Base-by-base conservation (phyloP, 306 rosid genomes). In the Cucumis cinereus region DNA sequence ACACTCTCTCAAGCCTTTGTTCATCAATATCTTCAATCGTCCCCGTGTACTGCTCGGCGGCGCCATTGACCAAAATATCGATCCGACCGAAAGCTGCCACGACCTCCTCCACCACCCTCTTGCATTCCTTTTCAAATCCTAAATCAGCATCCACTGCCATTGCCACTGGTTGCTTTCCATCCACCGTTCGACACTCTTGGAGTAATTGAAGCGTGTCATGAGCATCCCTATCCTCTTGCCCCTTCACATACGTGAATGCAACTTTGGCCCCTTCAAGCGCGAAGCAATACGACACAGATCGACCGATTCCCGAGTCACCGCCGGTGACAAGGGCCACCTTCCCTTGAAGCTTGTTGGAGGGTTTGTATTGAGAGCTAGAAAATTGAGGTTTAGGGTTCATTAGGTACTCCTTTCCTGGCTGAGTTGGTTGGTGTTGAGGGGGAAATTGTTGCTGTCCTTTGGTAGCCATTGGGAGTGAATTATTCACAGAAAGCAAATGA, bases 251-350 rank as follows among this genome's bases (percentile, higher is more conserved):
- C 12, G 90, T 88, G 78, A 88, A 88, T 7, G 87, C 88, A 64
- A 88, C 86, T 0, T 87, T 81, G 24, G 88, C 92, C 0, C 92
- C 92, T 62, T 88, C 92, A 57, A 54, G 75, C 2, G 86, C 85
- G 2, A 86, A 88, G 40, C 74, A 45, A 35, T 82, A n/a, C 26
- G 86, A 81, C 12, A 88, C 86, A 0, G 90, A 84, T 81, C 86
- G 81, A 0, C 92, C 92, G 11, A 88, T 88, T n/a, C 92, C 90
- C 0, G 90, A 88, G 80, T 88, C 88, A 35, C 92, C 92, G 26
- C 92, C 88, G 15, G 90, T 88, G 83, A 88, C 92, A 71, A 88
- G 73, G 1, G 90, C 87, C 81, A 86, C 92, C 77, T 83, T 88
- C 19, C 92, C 92, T 83, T 43, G 81, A 47, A 88, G 90, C 77